Base-by-base conservation (phyloP, 2,329 filamentous ascomycete genomes). In the Cytospora piceae region DNA sequence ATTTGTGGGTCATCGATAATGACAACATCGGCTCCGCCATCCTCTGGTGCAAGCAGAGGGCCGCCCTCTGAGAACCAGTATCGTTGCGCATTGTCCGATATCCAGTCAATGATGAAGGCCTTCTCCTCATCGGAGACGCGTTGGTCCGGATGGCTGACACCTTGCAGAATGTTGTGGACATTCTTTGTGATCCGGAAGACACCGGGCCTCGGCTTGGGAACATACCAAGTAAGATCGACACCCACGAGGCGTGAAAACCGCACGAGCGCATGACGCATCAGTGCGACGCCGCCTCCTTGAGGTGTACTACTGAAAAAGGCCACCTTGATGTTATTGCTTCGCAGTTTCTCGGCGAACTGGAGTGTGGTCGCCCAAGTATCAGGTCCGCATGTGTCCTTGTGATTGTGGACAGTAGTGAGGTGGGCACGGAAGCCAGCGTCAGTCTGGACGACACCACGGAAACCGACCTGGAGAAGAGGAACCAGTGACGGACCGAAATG, bases 101-200 rank as follows among this genome's bases (percentile, higher is more conserved):
- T 89, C 92, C 92, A 95, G 56, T 87, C 84, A 12, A 83, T 84
- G 60, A 94, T 85, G n/a, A 81, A 77, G 1, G 79, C 75, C 71
- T 88, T 87, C 65, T 91, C 85, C 2, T 90, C 84, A 1, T 80
- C 71, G 0, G 83, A 86, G 37, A 94, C 81, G n/a, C 86, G 83
- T 70, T 91, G 84, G 3, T 85, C 83, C 0, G 87, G 85, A 31
- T 83, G 81, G 51, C 87, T 87, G 52, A 94, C 91, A 11, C 91
- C 92, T 77, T 95, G 92, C 3, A 95, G 86, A 69, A 94, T 94
- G 77, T 95, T 95, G 84, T 95, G 92, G 71, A 93, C 90, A 70
- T 90, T 93, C 79, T 95, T 95, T 70, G 92, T 95, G 76, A 92
- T 90, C 59, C 91, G 84, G 77, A 95, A 95, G 14, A 94, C 87